phyloP scores from a whole-genome alignment of 192 early-diverging fungal species.

The Phlyctochytrium planicorne region DNA sequence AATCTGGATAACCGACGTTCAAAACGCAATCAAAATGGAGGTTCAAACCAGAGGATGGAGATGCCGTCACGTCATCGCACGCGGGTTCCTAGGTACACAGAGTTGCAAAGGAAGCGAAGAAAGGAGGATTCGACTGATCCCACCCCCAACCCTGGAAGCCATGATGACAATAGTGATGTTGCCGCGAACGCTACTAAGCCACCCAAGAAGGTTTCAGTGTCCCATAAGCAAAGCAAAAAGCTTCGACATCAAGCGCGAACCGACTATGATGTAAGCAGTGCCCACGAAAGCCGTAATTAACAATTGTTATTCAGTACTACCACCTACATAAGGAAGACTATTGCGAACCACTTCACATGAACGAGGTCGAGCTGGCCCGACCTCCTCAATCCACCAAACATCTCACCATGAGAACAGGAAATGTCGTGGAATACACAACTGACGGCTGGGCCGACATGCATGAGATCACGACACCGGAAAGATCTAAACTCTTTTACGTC shows the following conservation, averaged over 20 bases:
- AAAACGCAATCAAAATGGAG: no score
- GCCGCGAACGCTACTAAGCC: no score
- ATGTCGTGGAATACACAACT: background rate
- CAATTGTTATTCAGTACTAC: background rate
- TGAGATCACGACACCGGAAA: background rate
- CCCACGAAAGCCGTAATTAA: background rate
- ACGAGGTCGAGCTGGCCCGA: background rate
- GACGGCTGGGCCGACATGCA: conserved; percentile 5
- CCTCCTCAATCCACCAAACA: background rate
- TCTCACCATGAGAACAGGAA: background rate
- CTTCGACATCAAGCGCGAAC: background rate
- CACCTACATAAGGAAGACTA: conserved; percentile 2
- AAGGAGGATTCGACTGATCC: no score
- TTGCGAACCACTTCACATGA: background rate
- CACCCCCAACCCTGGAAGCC: no score
- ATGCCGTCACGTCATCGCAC: no score
- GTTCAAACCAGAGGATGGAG: no score
- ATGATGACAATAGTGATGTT: no score
- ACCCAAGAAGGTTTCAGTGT: no score
- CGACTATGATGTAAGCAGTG: conserved; percentile 3
- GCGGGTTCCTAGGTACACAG: no score
- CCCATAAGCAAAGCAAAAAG: background rate
- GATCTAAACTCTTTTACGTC: background rate
- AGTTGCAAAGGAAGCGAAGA: no score
- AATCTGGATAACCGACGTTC: no score